Percentiles rank a stretch among this genome's conserved stretches.
Evolutionary conservation across 2,329 filamentous ascomycete species (phyloP).

Genomic region (Pseudogymnoascus sp.): DNA sequence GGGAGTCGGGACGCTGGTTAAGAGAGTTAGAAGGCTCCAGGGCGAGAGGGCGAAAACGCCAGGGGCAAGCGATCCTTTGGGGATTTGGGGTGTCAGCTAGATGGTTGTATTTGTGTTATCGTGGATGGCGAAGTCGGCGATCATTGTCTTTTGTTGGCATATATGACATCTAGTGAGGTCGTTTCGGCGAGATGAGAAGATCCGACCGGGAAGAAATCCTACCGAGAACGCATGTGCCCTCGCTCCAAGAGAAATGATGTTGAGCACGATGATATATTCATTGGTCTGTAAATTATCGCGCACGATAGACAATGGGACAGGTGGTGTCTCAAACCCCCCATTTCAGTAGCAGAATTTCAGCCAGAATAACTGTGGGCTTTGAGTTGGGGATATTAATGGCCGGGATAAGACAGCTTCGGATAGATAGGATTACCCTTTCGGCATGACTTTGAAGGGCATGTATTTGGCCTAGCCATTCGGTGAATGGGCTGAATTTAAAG

Average conservation of each 20-base stretch:
- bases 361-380: no score
- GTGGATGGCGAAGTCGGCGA: neutral
- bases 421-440: no score
- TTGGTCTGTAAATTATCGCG: no score
- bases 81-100: neutral
- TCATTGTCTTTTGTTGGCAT: neutral
- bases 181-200: neutral
- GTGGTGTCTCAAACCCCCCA: neutral
- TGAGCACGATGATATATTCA: neutral
- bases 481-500: no score
- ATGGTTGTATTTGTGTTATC: neutral
- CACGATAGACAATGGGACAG: no score
- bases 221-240: neutral
- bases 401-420: no score
- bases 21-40: conserved; percentile 27
- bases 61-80: neutral
- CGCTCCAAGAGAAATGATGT: neutral
- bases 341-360: no score
- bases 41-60: neutral
- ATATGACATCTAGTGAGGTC: neutral
- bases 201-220: neutral
- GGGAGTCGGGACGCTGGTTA: conserved; percentile 38
- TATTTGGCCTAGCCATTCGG: no score
- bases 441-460: no score
- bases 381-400: no score